Base-by-base conservation (phyloP, 805 yeast species). In the Candida parachauliodes region DNA sequence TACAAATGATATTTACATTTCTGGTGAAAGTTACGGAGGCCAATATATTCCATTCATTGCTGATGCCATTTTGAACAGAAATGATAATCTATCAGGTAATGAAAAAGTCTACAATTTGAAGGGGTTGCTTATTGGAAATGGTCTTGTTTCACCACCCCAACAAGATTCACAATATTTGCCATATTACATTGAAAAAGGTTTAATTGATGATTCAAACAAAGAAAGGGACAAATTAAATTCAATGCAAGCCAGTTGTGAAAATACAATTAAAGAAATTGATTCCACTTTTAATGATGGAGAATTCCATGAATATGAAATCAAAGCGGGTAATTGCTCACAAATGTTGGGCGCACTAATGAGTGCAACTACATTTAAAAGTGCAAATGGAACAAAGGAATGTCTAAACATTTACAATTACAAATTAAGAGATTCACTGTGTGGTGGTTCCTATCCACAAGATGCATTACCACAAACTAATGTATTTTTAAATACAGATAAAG, bases 11-110 rank as follows among this genome's bases (percentile, higher is more conserved):
- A 63, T 93, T 2, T 77, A 79, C 46, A 59, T 93, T 22, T 95
- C 96, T 0, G 98, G 98, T 22, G 98, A 93, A 64, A 85, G 95
- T 46, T 93, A 83, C 61, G 98, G 98, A 1, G 98, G 98, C 14
- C 97, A 93, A 57, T 93, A 88, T 55, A 84, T 93, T 39, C 98
- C 98, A 0, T 86, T 83, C 58, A 76, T 89, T 43, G 94, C 89
- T 0, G 66, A 74, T 27, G 78, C 76, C 1, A 68, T 91, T 4
- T 49, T 77, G 34, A 62, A 68, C 2, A 62, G 73, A 26, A 76
- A 81, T 51, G 37, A 45, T 5, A 35, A 48, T 11, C 25, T 33
- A 2, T 12, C 32, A 15, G 22, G 33, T n/a, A 34, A 18, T 7
- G 49, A 45, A 6, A 54, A 27, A 32, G 53, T 35, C 46, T 62